Percentiles rank a stretch among this genome's conserved stretches.
Evolutionary conservation across 805 yeast genomes (phyloP).

Genomic region (Myxozyma udenii): DNA sequence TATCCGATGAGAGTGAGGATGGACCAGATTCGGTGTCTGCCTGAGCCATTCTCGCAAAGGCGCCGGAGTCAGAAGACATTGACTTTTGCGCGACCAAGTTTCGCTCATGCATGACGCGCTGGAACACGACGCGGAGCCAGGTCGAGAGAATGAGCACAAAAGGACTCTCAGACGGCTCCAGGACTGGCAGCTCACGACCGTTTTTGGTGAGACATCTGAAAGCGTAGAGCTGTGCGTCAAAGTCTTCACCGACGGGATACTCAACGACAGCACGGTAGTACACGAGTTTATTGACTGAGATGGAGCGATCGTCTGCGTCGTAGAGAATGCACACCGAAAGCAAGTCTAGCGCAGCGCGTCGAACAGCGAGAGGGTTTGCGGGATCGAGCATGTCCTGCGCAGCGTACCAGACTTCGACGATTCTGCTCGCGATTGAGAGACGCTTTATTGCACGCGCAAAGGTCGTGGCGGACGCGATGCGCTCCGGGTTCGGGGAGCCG

Average conservation of each 20-base stretch:
- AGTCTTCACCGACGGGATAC: slow-evolving; percentile 49
- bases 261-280: slow-evolving; percentile 63
- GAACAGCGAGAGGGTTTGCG: slow-evolving; percentile 37
- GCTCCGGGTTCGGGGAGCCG: slow-evolving; percentile 33
- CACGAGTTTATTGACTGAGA: slow-evolving; percentile 49
- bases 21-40: not conserved
- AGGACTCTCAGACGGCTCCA: slow-evolving; percentile 47
- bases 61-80: not conserved
- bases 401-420: slow-evolving; percentile 73
- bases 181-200: slow-evolving; percentile 54
- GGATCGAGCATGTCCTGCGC: slow-evolving; percentile 53
- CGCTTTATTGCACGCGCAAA: slow-evolving; percentile 52
- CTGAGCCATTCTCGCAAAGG: not conserved
- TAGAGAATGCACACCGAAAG: slow-evolving; percentile 54
- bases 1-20: not conserved
- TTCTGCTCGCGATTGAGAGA: slow-evolving; percentile 50
- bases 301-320: slow-evolving; percentile 43
- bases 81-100: not conserved
- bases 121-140: slow-evolving; percentile 41
- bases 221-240: slow-evolving; percentile 50
- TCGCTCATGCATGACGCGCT: slow-evolving; percentile 30
- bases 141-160: slow-evolving; percentile 40
- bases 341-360: slow-evolving; percentile 53
- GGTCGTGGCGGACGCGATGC: slow-evolving; percentile 49
- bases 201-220: slow-evolving; percentile 49